A percentile compares a stretch with the other conserved stretches of the same genome.
Conservation (phyloP, 169 alveolate species). For the Eimeria falciformis region DNA sequence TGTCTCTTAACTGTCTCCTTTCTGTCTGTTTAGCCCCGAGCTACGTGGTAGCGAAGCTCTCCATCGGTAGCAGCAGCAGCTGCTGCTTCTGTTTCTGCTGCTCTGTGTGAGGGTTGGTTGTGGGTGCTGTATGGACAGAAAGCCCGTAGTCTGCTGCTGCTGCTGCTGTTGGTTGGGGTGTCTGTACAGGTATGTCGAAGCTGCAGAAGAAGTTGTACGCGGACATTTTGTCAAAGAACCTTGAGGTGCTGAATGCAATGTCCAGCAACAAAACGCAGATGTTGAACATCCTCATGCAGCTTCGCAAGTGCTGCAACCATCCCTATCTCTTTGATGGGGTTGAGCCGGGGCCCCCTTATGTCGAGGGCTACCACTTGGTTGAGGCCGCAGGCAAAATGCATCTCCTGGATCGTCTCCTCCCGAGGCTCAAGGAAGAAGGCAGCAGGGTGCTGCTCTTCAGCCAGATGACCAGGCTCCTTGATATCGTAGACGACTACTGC, state of each 20-base stretch:
- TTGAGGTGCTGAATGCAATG: constrained; percentile 74
- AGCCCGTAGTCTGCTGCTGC: neutral
- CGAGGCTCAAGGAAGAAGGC: constrained; percentile 93
- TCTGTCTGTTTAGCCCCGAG: no score
- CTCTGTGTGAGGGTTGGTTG: no score
- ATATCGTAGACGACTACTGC: constrained; percentile 97
- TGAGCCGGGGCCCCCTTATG: constrained; percentile 86
- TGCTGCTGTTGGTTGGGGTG: neutral
- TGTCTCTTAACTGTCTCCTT: no score
- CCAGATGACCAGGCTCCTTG: constrained; percentile 97
- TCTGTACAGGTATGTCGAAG: constrained; percentile 75
- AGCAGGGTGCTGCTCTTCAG: constrained; percentile 97
- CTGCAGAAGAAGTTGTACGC: constrained; percentile 92
- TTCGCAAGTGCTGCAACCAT: constrained; percentile 98
- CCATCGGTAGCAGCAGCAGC: neutral
- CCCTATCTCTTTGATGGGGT: constrained; percentile 95
- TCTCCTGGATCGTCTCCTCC: constrained; percentile 94
- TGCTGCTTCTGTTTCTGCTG: neutral
- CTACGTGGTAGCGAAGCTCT: no score
- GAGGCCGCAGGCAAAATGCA: constrained; percentile 93
- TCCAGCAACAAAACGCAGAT: constrained; percentile 90
- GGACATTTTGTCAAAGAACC: constrained; percentile 84
- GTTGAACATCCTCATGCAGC: constrained; percentile 98
- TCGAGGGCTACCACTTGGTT: constrained; percentile 83
- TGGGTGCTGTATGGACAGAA: no score